Percentiles rank a stretch among this genome's conserved stretches.
phyloP scores from a whole-genome alignment of 2,329 filamentous ascomycete species.

The Dendryphion nanum region DNA sequence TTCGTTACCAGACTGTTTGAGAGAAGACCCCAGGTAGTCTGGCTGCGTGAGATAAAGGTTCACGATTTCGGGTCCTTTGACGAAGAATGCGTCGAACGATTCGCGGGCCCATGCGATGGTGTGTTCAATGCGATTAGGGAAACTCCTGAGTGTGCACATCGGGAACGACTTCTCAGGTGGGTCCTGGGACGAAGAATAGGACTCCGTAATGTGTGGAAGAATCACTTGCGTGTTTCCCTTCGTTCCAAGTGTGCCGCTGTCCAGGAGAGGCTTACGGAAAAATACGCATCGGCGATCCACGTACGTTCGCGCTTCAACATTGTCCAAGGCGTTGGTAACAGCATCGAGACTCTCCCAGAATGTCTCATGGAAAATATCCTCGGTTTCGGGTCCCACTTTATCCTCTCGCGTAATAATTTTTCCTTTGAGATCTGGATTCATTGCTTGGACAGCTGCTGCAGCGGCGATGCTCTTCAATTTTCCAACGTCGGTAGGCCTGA shows the following conservation, averaged over 20 bases:
- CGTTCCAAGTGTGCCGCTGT: conserved; percentile 96
- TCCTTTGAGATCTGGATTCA: conserved; percentile 90
- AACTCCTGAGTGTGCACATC: conserved; percentile 96
- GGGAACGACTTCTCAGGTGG: conserved; percentile 98
- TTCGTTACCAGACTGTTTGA: conserved; percentile 93
- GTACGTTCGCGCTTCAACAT: conserved; percentile 94
- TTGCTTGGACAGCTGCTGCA: conserved; percentile 80
- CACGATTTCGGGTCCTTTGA: conserved; percentile 88
- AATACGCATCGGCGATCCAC: conserved; percentile 96
- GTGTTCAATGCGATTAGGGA: conserved; percentile 97
- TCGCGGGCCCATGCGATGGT: conserved; percentile 98
- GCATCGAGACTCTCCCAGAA: conserved; percentile 89
- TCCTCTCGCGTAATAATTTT: conserved; percentile 87
- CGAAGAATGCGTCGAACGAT: conserved; percentile 90
- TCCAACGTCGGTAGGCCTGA: conserved; percentile 89
- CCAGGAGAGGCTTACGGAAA: conserved; percentile 93
- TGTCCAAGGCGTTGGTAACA: conserved; percentile 96
- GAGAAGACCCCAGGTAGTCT: conserved; percentile 79
- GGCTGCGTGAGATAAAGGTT: conserved; percentile 92
- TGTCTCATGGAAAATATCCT: conserved; percentile 87
- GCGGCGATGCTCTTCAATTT: conserved; percentile 96
- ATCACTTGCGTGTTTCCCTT: conserved; percentile 99
- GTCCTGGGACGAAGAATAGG: conserved; percentile 95
- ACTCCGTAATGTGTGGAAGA: conserved; percentile 86
- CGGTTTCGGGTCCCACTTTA: conserved; percentile 86